Percentiles rank a stretch among this genome's conserved stretches.
Evolutionary conservation across 176 grass and related monocot species (phyloP).

Genomic region (Oryza meyeriana): DNA sequence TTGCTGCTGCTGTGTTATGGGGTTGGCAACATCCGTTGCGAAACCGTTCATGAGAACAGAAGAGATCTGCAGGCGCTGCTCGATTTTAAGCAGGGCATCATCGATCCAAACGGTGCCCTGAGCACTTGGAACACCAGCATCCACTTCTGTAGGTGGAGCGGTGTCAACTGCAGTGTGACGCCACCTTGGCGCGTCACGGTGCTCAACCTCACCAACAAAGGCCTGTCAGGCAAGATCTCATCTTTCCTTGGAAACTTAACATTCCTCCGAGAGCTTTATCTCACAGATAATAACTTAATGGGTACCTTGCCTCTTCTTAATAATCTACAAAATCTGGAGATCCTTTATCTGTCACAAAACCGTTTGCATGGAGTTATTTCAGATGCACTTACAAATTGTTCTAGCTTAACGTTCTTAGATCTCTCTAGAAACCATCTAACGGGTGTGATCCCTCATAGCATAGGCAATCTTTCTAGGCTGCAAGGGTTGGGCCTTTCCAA

Average conservation of each 20-base stretch:
- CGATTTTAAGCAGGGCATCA: not conserved
- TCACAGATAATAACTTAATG: not conserved
- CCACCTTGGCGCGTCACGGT: accelerated
- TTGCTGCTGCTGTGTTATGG: no score
- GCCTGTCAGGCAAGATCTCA: not conserved
- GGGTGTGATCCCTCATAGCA: not conserved
- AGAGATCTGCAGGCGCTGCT: not conserved
- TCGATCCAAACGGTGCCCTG: not conserved
- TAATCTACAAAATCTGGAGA: not conserved
- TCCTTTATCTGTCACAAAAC: accelerated
- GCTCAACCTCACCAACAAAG: not conserved
- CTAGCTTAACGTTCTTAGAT: not conserved
- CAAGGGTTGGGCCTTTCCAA: not conserved
- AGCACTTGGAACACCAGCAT: not conserved
- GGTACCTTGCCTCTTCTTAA: not conserved
- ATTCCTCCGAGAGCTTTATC: not conserved
- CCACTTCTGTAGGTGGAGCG: not conserved
- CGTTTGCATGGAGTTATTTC: not conserved
- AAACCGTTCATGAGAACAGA: not conserved
- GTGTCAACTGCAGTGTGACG: not conserved
- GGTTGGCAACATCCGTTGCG: no score
- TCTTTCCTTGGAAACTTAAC: not conserved
- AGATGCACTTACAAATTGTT: not conserved
- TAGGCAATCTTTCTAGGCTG: slow-evolving; percentile 17
- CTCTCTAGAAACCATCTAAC: not conserved